A percentile compares a stretch with the other conserved stretches of the same genome.
Evolutionary conservation across 2,329 filamentous ascomycete genomes (phyloP).

Genomic region (Fusarium chuoi): DNA sequence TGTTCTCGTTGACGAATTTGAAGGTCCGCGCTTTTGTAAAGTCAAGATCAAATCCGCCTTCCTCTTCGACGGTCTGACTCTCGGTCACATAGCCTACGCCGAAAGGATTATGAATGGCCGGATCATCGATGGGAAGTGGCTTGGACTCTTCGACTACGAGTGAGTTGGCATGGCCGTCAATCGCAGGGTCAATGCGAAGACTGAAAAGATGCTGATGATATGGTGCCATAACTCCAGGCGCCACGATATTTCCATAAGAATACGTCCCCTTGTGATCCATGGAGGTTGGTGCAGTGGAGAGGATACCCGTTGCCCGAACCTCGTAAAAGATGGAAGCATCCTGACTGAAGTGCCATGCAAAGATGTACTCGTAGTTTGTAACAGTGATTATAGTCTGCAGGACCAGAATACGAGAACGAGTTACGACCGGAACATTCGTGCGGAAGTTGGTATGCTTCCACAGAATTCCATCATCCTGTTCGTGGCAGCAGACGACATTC

Average conservation of each 20-base stretch:
- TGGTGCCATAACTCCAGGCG: conserved; percentile 69
- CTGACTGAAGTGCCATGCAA: conserved; percentile 61
- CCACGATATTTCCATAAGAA: conserved; percentile 69
- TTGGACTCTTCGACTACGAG: conserved; percentile 54
- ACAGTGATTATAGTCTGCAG: conserved; percentile 71
- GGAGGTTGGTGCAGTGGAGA: conserved; percentile 57
- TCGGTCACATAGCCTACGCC: conserved; percentile 58
- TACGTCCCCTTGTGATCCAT: conserved; percentile 62
- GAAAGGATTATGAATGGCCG: conserved; percentile 61
- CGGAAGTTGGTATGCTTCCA: conserved; percentile 73
- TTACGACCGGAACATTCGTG: conserved; percentile 65
- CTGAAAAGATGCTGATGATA: conserved; percentile 77
- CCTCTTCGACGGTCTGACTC: conserved; percentile 55
- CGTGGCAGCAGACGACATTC: conserved; percentile 52
- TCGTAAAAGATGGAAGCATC: conserved; percentile 55
- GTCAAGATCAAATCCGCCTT: conserved; percentile 61
- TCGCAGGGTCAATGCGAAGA: conserved; percentile 71
- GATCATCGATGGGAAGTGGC: conserved; percentile 55
- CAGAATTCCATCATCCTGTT: conserved; percentile 61
- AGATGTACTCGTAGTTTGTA: conserved; percentile 69
- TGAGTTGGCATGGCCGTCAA: conserved; percentile 69
- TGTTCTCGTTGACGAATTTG: conserved; percentile 59
- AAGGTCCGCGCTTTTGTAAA: conserved; percentile 59
- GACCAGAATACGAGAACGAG: conserved; percentile 65
- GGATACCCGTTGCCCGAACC: conserved; percentile 56